Conservation (phyloP, 768 basidiomycete genomes). For the Agrocybe praecox region DNA sequence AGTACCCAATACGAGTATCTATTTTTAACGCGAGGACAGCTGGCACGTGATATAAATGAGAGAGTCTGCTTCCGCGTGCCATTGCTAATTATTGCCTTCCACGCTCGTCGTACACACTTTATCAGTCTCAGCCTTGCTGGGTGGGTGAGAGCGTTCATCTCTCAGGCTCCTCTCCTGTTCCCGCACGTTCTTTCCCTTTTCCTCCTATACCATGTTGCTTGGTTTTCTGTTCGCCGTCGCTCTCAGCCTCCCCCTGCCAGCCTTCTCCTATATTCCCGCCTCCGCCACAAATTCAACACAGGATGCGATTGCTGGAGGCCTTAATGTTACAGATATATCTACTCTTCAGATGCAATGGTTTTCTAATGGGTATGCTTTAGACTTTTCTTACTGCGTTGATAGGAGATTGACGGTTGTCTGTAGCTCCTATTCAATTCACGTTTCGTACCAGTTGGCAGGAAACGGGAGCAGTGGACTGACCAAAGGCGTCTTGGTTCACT, state of each 20-base stretch:
- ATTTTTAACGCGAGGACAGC: neutral
- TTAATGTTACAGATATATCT: slow-evolving; percentile 60
- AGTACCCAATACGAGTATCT: neutral
- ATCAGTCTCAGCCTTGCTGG: neutral
- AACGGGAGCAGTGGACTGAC: slow-evolving; percentile 49
- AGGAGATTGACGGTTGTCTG: neutral
- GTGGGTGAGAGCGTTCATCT: slow-evolving; percentile 4
- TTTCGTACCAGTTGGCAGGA: slow-evolving; percentile 64
- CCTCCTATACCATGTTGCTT: slow-evolving; percentile 4
- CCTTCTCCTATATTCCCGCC: slow-evolving; percentile 69
- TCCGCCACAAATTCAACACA: slow-evolving; percentile 66
- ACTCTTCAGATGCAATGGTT: slow-evolving; percentile 65
- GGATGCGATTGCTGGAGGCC: slow-evolving; percentile 38
- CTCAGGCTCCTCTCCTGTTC: slow-evolving; percentile 1
- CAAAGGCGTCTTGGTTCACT: slow-evolving; percentile 84
- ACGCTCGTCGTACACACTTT: slow-evolving; percentile 4
- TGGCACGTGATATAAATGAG: neutral
- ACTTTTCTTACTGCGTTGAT: slow-evolving; percentile 4
- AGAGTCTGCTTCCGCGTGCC: slow-evolving; percentile 2
- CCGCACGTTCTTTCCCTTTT: neutral
- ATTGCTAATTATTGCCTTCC: slow-evolving; percentile 1
- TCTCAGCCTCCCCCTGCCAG: slow-evolving; percentile 13
- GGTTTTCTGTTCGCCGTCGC: slow-evolving; percentile 1
- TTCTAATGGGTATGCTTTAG: slow-evolving; percentile 40
- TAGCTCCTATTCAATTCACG: slow-evolving; percentile 53